Conservation (phyloP, 768 basidiomycete species). For the Ramaria sp. region DNA sequence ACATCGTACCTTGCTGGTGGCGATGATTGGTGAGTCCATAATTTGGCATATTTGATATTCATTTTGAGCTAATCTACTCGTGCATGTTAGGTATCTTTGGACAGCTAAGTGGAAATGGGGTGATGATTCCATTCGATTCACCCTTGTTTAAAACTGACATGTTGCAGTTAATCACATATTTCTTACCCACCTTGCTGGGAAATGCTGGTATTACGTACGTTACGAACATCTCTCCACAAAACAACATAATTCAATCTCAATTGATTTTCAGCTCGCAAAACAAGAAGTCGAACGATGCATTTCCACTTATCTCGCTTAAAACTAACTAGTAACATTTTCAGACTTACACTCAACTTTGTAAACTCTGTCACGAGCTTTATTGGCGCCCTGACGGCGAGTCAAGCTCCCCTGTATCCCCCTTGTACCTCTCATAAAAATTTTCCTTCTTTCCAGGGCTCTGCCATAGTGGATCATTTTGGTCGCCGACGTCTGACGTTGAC, state of each 20-base stretch:
- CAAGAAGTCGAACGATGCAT: constrained; percentile 15
- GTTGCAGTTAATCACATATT: constrained; percentile 27
- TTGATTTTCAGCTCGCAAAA: constrained; percentile 17
- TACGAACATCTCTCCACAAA: background rate
- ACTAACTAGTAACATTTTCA: constrained; percentile 4
- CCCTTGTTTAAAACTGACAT: background rate
- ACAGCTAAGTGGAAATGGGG: constrained; percentile 37
- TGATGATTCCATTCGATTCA: constrained; percentile 15
- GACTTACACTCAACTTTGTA: constrained; percentile 38
- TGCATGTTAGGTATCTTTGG: constrained; percentile 20
- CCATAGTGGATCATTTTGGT: constrained; percentile 37
- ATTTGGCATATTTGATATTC: background rate
- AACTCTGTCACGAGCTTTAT: constrained; percentile 39
- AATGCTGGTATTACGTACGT: constrained; percentile 34
- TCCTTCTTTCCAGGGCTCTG: constrained; percentile 26
- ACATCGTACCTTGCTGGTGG: constrained; percentile 39
- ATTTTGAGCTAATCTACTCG: background rate
- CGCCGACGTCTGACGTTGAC: constrained; percentile 33
- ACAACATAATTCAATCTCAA: background rate
- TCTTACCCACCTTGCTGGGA: constrained; percentile 33
- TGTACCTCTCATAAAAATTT: background rate
- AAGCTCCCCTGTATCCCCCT: background rate
- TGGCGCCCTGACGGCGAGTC: constrained; percentile 22
- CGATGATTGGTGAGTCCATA: constrained; percentile 30
- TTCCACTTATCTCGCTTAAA: too few species aligned